These are phyloP conservation scores for Yamadazyma triangularis DNA, from an alignment of 1,139 yeast species.

Conservation along the genomic window DNA sequence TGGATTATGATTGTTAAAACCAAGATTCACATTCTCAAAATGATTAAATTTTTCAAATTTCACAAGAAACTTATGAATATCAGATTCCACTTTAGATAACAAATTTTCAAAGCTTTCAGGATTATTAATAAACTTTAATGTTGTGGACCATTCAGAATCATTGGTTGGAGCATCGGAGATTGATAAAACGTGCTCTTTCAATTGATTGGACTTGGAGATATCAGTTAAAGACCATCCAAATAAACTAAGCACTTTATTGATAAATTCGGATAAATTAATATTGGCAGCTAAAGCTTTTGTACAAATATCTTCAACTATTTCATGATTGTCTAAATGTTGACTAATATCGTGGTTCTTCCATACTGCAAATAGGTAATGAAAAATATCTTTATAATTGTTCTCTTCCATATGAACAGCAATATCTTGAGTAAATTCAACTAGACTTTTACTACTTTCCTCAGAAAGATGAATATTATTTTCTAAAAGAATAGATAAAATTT, in stretches of 20 bases:
- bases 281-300: constrained; percentile 21
- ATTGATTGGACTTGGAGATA: constrained; percentile 6
- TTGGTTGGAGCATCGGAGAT: neutral
- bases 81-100: constrained; percentile 9
- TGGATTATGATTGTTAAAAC: too few species aligned
- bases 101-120: neutral
- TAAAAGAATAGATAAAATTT: constrained; percentile 1
- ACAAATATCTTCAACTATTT: constrained; percentile 28
- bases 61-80: neutral
- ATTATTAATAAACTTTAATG: neutral
- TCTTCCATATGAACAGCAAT: constrained; percentile 25
- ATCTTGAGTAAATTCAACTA: constrained; percentile 7
- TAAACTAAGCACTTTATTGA: constrained; percentile 4
- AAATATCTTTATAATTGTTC: constrained; percentile 22
- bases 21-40: neutral
- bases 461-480: neutral
- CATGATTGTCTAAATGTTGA: constrained; percentile 20
- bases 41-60: neutral
- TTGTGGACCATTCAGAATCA: neutral
- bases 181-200: constrained; percentile 5
- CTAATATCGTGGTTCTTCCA: constrained; percentile 7
- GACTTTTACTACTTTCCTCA: too few species aligned
- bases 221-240: constrained; percentile 8
- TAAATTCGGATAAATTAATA: constrained; percentile 9
- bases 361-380: constrained; percentile 16